Conservation (phyloP, 495 filamentous ascomycete species). For the Aspergillus indologenus region DNA sequence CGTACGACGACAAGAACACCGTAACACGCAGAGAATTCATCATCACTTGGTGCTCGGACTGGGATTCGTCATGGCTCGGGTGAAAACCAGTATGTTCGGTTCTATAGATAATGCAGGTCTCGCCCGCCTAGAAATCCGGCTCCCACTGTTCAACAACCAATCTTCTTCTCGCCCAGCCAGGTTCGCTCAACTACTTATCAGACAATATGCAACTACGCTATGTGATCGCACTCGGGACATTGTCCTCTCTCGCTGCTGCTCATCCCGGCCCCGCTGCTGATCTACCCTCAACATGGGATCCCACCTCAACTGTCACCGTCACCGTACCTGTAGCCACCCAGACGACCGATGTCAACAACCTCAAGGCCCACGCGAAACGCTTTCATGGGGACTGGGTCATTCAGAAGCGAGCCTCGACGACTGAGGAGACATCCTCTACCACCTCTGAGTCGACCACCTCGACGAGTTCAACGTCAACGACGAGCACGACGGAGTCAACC, state of each 20-base stretch:
- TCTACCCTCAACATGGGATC: background rate
- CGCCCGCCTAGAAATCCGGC: background rate
- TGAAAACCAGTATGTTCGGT: background rate
- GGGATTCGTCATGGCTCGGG: background rate
- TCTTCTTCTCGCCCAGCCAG: background rate
- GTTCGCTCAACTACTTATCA: background rate
- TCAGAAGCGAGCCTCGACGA: conserved; percentile 5
- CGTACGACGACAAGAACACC: conserved; percentile 6
- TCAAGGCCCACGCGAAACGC: background rate
- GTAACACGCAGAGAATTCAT: conserved; percentile 3
- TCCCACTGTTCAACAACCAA: background rate
- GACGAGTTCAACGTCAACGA: conserved; percentile 8
- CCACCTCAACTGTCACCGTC: background rate
- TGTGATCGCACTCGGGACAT: background rate
- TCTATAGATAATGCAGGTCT: background rate
- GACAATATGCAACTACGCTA: background rate
- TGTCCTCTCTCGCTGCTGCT: background rate
- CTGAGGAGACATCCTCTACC: background rate
- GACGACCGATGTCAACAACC: background rate
- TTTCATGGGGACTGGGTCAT: background rate
- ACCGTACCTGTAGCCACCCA: background rate
- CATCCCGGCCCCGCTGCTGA: conserved; percentile 3
- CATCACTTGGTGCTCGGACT: background rate
- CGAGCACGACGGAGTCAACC: conserved; percentile 2
- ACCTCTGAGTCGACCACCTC: conserved; percentile 15